These are phyloP conservation scores for Ophiostoma australiae DNA, from an alignment of 2,329 filamentous ascomycete species.

Conservation along the genomic window DNA sequence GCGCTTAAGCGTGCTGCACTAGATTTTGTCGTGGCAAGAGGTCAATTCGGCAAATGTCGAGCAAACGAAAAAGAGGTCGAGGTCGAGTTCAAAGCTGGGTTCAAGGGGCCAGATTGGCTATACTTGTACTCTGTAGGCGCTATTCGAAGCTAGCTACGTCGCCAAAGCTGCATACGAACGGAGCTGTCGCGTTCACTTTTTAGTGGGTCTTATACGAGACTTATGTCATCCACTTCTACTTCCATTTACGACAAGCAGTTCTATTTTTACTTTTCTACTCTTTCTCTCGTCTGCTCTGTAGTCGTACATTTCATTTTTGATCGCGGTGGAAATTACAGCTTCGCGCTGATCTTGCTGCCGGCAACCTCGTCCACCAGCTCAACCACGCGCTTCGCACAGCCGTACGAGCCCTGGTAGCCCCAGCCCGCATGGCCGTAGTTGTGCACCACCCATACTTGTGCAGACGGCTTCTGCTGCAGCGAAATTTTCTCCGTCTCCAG, in stretches of 20 bases:
- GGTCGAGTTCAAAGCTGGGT: neutral
- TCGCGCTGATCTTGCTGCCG: conserved; percentile 24
- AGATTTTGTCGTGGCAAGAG: too few species aligned
- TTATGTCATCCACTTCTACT: neutral
- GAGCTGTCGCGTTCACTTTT: conserved; percentile 12
- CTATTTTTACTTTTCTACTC: neutral
- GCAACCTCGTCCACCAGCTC: conserved; percentile 61
- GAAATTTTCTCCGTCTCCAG: conserved; percentile 65
- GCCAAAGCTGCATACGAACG: neutral
- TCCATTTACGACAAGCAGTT: neutral
- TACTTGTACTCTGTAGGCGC: neutral
- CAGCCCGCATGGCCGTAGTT: conserved; percentile 77
- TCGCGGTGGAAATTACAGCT: neutral
- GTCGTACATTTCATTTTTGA: too few species aligned
- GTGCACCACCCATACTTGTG: conserved; percentile 62
- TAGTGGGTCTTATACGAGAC: neutral
- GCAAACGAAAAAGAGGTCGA: neutral
- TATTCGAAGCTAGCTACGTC: neutral
- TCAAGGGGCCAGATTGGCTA: conserved; percentile 7
- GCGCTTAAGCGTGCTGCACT: neutral
- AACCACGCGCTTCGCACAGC: conserved; percentile 62
- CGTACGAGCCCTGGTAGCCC: conserved; percentile 68
- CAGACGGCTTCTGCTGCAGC: neutral
- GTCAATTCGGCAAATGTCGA: neutral
- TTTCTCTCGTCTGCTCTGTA: neutral